phyloP scores from a whole-genome alignment of 345 rosid genomes.

The Brassica incana region DNA sequence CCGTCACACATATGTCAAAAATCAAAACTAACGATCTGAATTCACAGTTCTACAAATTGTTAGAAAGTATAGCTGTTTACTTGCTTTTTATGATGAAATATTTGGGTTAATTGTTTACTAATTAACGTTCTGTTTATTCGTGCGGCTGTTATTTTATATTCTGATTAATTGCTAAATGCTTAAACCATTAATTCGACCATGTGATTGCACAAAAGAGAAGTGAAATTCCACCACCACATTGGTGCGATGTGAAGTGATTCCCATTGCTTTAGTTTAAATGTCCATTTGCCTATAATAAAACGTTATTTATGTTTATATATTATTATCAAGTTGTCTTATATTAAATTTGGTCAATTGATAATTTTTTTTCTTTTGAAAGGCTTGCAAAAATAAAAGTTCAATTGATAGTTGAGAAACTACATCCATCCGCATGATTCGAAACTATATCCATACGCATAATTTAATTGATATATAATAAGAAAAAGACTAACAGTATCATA shows the following conservation, averaged over 20 bases:
- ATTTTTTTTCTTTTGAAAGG: too few relatives aligned
- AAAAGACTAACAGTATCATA: not conserved
- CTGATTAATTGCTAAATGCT: not conserved
- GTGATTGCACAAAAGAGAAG: slow-evolving; percentile 27
- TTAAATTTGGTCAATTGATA: not conserved
- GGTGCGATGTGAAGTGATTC: slow-evolving; percentile 28
- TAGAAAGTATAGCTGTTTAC: not conserved
- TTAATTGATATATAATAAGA: not conserved
- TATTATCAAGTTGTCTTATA: not conserved
- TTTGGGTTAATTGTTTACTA: not conserved
- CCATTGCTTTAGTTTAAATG: slow-evolving; percentile 10
- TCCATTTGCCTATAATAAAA: slow-evolving; percentile 7
- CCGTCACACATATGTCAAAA: not conserved
- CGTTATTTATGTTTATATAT: not conserved
- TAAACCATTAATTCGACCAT: slow-evolving; percentile 3
- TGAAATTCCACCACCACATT: slow-evolving; percentile 36
- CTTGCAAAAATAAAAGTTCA: too few relatives aligned
- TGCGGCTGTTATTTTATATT: not conserved
- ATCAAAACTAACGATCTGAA: not conserved
- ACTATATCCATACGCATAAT: not conserved
- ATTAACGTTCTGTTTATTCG: not conserved
- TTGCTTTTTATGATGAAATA: not conserved
- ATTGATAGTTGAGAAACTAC: not conserved
- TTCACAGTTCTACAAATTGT: not conserved
- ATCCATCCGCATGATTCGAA: too few relatives aligned